Base-by-base conservation (phyloP, 169 alveolate species). In the Eimeria praecox region DNA sequence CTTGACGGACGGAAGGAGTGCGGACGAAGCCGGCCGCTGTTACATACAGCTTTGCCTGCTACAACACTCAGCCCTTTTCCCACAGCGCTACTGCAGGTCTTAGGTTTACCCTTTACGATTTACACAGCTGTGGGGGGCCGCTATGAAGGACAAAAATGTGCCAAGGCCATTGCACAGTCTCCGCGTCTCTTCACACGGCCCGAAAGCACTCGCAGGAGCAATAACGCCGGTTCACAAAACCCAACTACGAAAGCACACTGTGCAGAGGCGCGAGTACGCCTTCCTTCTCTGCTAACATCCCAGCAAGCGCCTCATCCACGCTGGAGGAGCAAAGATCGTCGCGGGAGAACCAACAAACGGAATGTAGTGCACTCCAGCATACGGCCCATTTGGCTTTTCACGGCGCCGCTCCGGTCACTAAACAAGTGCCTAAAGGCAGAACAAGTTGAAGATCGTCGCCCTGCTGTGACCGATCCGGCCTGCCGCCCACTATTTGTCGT, bases 331-430 rank as follows among this genome's bases (percentile, higher is more conserved):
- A 35, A 18, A 38, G 35, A 9, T 40, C n/a, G 35, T 38, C 83
- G 83, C 54, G 12, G 18, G 83, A 18, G 27, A 69, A 20, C 33
- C 52, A 1, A 52, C 49, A 16, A 3, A 38, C 16, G 83, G 54
- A 35, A 73, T 16, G n/a, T 20, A 35, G 54, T 73, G 83, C 52
- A 20, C 33, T 35, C 52, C 83, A 73, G 83, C 83, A 38, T 18
- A 40, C 83, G 49, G 49, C 54, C 52, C 52, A 42, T 9, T 78
- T 3, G 12, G 42, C 44, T 10, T 44, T 83, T 83, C 40, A 83
- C 27, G 91, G 91, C 44, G 91, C 77, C 35, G 77, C 40, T 73
- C 91, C 91, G 35, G 91, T 52, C 77, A 83, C 91, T 56, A 83
- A 83, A 38, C 91, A 83, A n/a, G 54, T 38, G 42, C 91, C 91